These are phyloP conservation scores for Nemania sp. DNA, from an alignment of 2,329 filamentous ascomycete species.

Conservation along the genomic window DNA sequence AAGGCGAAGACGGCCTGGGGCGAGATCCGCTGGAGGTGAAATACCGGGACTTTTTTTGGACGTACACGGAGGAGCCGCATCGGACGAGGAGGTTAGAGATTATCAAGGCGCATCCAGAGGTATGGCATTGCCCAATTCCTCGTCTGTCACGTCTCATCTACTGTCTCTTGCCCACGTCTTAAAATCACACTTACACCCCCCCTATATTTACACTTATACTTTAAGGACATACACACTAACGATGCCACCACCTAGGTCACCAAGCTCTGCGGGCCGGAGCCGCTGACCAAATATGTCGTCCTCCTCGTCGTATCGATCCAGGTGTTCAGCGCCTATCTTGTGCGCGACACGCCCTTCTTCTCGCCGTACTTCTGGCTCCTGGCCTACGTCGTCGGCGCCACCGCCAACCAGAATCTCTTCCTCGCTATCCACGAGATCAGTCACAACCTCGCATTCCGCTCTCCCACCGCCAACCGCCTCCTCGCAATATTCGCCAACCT, in stretches of 20 bases:
- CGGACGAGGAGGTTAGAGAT: conserved; percentile 87
- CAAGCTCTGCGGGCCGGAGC: conserved; percentile 95
- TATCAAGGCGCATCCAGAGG: conserved; percentile 97
- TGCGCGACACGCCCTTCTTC: conserved; percentile 77
- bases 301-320: conserved; percentile 81
- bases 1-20: conserved; percentile 30
- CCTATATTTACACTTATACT: conserved; percentile 23
- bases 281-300: conserved; percentile 93
- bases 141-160: not conserved
- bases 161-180: no score
- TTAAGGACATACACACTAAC: conserved; percentile 6
- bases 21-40: conserved; percentile 47
- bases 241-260: conserved; percentile 67
- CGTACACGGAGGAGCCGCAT: conserved; percentile 97
- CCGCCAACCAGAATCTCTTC: conserved; percentile 97
- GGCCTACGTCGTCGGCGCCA: conserved; percentile 90
- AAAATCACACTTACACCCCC: no score
- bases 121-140: conserved; percentile 43
- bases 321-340: conserved; percentile 72
- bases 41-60: conserved; percentile 86
- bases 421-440: conserved; percentile 98
- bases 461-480: conserved; percentile 75
- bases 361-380: conserved; percentile 84
- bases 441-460: conserved; percentile 93
- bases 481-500: conserved; percentile 93